Evolutionary conservation across 768 basidiomycete species (phyloP).

Genomic region (Pulveroboletus sp.): DNA sequence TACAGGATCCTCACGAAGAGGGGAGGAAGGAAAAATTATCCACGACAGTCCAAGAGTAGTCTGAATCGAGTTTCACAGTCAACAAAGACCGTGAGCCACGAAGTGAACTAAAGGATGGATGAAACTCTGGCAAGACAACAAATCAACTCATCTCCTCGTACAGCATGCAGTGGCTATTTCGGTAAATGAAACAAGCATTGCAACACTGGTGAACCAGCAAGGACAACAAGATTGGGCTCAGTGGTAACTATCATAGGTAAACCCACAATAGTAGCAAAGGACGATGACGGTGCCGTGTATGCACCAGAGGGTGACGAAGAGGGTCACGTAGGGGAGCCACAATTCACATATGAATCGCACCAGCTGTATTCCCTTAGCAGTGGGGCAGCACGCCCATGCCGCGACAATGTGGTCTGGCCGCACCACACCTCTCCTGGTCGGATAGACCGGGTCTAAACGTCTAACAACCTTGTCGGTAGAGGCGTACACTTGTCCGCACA

Average conservation of each 20-base stretch:
- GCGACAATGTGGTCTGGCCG: not conserved
- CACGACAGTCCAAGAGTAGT: conserved; percentile 31
- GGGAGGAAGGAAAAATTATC: not conserved
- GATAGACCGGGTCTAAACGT: not conserved
- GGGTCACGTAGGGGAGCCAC: not conserved
- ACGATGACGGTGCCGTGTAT: not conserved
- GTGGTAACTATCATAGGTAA: no score
- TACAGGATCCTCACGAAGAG: conserved; percentile 15
- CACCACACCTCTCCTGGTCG: conserved; percentile 2
- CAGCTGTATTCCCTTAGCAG: not conserved
- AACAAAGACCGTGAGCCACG: conserved; percentile 17
- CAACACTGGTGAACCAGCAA: conserved; percentile 9
- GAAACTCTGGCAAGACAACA: not conserved
- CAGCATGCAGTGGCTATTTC: conserved; percentile 1
- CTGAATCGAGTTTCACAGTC: conserved; percentile 33
- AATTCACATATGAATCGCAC: not conserved
- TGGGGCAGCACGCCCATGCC: not conserved
- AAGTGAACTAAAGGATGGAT: conserved; percentile 30
- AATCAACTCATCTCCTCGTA: conserved; percentile 16
- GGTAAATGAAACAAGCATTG: not conserved
- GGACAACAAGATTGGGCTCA: not conserved
- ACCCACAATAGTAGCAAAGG: no score
- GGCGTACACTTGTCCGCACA: no score
- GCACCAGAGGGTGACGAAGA: conserved; percentile 8
- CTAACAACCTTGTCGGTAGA: not conserved